These are phyloP conservation scores for Ophioceras dolichostomum DNA, from an alignment of 2,329 filamentous ascomycete species.

Conservation along the genomic window DNA sequence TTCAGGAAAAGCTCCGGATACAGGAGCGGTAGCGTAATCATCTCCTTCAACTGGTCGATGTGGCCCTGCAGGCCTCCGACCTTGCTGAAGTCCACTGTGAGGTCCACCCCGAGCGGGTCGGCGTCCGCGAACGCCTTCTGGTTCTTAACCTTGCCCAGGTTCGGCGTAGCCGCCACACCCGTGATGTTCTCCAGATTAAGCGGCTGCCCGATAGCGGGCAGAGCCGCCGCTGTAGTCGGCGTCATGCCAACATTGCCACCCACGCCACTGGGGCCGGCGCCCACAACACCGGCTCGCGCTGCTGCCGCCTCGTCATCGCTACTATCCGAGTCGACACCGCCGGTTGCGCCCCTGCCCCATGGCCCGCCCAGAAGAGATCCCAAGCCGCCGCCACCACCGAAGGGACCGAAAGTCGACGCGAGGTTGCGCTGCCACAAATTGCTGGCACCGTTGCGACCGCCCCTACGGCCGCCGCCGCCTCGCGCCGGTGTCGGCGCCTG, in stretches of 20 bases:
- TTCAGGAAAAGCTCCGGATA: slow-evolving; percentile 90
- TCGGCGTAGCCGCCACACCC: slow-evolving; percentile 45
- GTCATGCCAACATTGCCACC: slow-evolving; percentile 52
- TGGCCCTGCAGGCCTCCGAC: slow-evolving; percentile 88
- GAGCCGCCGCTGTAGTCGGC: slow-evolving; percentile 34
- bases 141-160: slow-evolving; percentile 88
- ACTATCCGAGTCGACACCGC: slow-evolving; percentile 83
- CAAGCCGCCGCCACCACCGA: slow-evolving; percentile 70
- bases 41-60: slow-evolving; percentile 96
- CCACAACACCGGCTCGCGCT: no score
- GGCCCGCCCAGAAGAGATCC: slow-evolving; percentile 62
- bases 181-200: slow-evolving; percentile 25
- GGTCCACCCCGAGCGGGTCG: slow-evolving; percentile 85
- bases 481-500: slow-evolving; percentile 57
- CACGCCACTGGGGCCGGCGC: slow-evolving; percentile 30
- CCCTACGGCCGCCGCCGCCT: slow-evolving; percentile 36
- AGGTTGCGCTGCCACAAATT: slow-evolving; percentile 64
- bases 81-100: slow-evolving; percentile 86
- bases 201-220: slow-evolving; percentile 10
- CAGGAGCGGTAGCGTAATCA: slow-evolving; percentile 87
- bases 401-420: slow-evolving; percentile 85
- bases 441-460: slow-evolving; percentile 47
- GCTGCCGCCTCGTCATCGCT: slow-evolving; percentile 77
- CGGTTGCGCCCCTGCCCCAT: slow-evolving; percentile 61
- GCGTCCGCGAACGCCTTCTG: slow-evolving; percentile 85